Conservation (phyloP, 179 eudicot genomes). For the Beta macrorhiza region DNA sequence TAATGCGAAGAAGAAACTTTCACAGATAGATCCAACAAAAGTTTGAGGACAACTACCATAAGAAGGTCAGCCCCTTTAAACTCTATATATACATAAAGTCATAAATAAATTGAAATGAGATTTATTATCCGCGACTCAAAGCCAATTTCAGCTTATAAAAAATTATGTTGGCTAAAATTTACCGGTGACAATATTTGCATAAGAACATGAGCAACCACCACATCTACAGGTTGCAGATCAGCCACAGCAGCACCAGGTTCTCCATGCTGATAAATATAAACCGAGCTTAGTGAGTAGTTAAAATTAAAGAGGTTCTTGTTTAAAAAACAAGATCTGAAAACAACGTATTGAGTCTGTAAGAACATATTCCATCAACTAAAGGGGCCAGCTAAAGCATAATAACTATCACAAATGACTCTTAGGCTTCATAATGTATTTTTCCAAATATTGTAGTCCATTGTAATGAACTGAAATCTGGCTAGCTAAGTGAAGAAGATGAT, state of each 20-base stretch:
- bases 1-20: not conserved
- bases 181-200: constrained; percentile 76
- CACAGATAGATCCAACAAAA: not conserved
- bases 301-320: not conserved
- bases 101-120: not conserved
- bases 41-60: not conserved
- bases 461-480: too few relatives aligned
- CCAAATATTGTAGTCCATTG: not conserved
- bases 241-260: constrained; percentile 97
- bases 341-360: not conserved
- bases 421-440: not conserved
- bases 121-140: not conserved
- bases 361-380: not conserved
- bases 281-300: not conserved
- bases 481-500: too few relatives aligned
- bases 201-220: constrained; percentile 85
- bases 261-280: constrained; percentile 70
- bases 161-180: constrained; percentile 23
- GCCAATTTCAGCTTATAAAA: not conserved
- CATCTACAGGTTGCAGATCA: constrained; percentile 84
- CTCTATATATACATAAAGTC: too few relatives aligned
- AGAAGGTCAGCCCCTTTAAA: not conserved
- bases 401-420: not conserved
- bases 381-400: not conserved
- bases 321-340: not conserved